phyloP scores from a whole-genome alignment of 768 basidiomycete species.

The Chalciporus sphaerocephalus region DNA sequence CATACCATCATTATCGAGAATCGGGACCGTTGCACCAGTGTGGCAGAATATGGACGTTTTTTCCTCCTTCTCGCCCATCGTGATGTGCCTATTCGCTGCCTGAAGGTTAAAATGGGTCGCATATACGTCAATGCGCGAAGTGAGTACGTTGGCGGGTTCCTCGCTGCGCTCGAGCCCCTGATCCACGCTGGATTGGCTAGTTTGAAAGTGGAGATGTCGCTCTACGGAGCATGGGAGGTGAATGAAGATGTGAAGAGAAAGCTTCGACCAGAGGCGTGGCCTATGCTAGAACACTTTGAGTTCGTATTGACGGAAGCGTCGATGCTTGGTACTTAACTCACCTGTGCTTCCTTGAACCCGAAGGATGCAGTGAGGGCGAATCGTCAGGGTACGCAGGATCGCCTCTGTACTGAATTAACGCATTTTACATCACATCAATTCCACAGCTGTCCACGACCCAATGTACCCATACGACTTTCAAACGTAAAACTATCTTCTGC shows the following conservation, averaged over 20 bases:
- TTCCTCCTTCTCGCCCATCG: slow-evolving; percentile 6
- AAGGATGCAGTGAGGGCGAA: too few species aligned
- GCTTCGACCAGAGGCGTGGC: slow-evolving; percentile 10
- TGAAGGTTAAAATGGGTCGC: slow-evolving; percentile 7
- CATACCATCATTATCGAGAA: slow-evolving; percentile 6
- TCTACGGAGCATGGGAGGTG: slow-evolving; percentile 6
- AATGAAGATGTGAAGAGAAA: slow-evolving; percentile 7
- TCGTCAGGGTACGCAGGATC: too few species aligned
- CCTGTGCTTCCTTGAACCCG: neutral
- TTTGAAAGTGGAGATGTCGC: slow-evolving; percentile 7
- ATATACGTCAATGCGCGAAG: neutral
- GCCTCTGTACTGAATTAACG: too few species aligned
- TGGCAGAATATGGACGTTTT: slow-evolving; percentile 3
- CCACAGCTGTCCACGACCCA: too few species aligned
- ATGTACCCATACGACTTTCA: too few species aligned
- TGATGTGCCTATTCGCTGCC: neutral
- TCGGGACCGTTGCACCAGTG: neutral
- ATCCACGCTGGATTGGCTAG: slow-evolving; percentile 1
- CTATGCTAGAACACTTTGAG: slow-evolving; percentile 7
- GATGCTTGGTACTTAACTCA: neutral
- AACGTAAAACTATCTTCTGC: too few species aligned
- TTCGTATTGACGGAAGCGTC: slow-evolving; percentile 11
- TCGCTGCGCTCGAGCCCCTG: slow-evolving; percentile 4
- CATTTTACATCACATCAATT: too few species aligned
- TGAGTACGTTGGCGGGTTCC: slow-evolving; percentile 6